These are phyloP conservation scores for Cordyceps militaris DNA, from an alignment of 2,329 filamentous ascomycete genomes.

Conservation along the genomic window DNA sequence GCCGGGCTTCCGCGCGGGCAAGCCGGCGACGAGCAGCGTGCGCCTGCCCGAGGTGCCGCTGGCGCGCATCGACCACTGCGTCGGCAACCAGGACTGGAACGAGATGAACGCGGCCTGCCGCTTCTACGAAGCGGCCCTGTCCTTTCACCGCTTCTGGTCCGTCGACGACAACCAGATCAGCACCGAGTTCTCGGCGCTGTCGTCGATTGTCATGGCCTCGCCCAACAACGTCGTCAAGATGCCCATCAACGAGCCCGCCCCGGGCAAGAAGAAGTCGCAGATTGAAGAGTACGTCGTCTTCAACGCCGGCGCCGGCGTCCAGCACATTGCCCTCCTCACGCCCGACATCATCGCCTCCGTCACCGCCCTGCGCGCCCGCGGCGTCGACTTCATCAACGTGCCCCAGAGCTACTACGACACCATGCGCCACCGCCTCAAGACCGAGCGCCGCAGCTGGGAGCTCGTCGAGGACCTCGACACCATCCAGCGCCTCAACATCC, in stretches of 20 bases:
- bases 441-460: constrained; percentile 50
- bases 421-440: constrained; percentile 67
- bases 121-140: constrained; percentile 81
- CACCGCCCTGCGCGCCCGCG: constrained; percentile 70
- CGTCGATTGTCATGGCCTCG: constrained; percentile 83
- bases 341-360: constrained; percentile 73
- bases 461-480: constrained; percentile 75
- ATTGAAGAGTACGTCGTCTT: constrained; percentile 92
- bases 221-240: constrained; percentile 86
- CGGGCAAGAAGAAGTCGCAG: constrained; percentile 84
- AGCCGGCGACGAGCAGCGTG: constrained; percentile 29
- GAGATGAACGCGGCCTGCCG: constrained; percentile 64
- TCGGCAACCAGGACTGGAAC: constrained; percentile 94
- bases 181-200: constrained; percentile 85
- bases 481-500: constrained; percentile 70
- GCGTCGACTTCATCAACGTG: constrained; percentile 88
- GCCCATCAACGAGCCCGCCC: constrained; percentile 95
- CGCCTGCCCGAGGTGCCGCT: constrained; percentile 58
- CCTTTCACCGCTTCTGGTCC: constrained; percentile 96
- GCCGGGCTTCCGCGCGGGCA: constrained; percentile 65
- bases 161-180: constrained; percentile 90
- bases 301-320: constrained; percentile 82
- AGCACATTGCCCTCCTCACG: constrained; percentile 87
- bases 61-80: constrained; percentile 85
- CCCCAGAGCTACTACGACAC: constrained; percentile 79